Conservation (phyloP, 352 stramenopile species). For the Phytophthora fragariaefolia region DNA sequence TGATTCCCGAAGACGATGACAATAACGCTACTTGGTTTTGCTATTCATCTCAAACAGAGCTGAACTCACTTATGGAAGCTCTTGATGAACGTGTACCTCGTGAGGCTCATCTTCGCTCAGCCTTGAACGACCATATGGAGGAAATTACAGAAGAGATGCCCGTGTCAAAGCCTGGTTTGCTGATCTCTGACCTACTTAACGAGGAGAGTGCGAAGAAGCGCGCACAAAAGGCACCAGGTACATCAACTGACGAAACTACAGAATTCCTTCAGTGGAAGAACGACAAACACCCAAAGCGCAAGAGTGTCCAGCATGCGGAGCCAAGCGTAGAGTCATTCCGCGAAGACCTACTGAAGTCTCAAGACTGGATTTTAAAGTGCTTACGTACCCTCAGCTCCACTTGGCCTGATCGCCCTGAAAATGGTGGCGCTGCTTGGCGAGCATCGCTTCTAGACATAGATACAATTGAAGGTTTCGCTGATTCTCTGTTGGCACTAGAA, state of each 20-base stretch:
- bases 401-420: conserved; percentile 58
- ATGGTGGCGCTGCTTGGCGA: conserved; percentile 54
- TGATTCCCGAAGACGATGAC: conserved; percentile 30
- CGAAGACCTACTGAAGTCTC: conserved; percentile 60
- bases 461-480: conserved; percentile 47
- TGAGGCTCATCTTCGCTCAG: conserved; percentile 54
- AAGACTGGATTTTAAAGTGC: conserved; percentile 68
- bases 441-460: conserved; percentile 46
- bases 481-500: conserved; percentile 63
- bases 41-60: conserved; percentile 68
- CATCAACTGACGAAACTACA: conserved; percentile 7
- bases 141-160: conserved; percentile 70
- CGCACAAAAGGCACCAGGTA: conserved; percentile 19
- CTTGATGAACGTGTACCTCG: conserved; percentile 57
- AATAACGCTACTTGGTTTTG: conserved; percentile 61
- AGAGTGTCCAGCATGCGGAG: conserved; percentile 26
- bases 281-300: conserved; percentile 54
- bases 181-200: conserved; percentile 79
- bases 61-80: conserved; percentile 64
- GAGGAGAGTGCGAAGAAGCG: conserved; percentile 68
- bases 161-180: conserved; percentile 68
- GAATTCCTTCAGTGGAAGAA: conserved; percentile 75
- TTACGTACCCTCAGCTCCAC: conserved; percentile 67
- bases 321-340: conserved; percentile 60
- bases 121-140: conserved; percentile 72